Conservation (phyloP, 2,329 filamentous ascomycete genomes). For the Rhynchosporium agropyri region DNA sequence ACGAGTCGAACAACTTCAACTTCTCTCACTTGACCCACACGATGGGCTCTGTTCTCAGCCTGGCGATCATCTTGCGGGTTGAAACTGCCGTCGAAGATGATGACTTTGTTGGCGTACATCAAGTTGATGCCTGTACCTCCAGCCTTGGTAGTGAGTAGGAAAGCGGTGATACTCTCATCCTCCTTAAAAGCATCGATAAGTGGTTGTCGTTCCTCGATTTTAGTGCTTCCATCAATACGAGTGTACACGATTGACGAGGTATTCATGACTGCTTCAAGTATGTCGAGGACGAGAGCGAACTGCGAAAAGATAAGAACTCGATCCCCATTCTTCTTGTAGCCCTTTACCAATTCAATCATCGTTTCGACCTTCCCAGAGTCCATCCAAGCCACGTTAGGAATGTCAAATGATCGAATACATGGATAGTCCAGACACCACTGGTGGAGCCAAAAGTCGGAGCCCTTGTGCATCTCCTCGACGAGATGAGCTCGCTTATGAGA, state of each 20-base stretch:
- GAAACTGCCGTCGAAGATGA: slow-evolving; percentile 97
- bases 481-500: slow-evolving; percentile 53
- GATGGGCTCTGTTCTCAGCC: slow-evolving; percentile 94
- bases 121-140: slow-evolving; percentile 98
- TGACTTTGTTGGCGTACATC: slow-evolving; percentile 92
- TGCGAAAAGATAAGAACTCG: slow-evolving; percentile 90
- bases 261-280: slow-evolving; percentile 80
- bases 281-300: slow-evolving; percentile 89
- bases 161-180: slow-evolving; percentile 78
- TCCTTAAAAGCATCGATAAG: slow-evolving; percentile 86
- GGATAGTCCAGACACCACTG: slow-evolving; percentile 64
- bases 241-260: slow-evolving; percentile 74
- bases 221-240: slow-evolving; percentile 83
- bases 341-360: slow-evolving; percentile 71
- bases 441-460: slow-evolving; percentile 67
- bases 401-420: slow-evolving; percentile 57
- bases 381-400: slow-evolving; percentile 56
- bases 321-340: slow-evolving; percentile 79
- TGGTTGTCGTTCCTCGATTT: slow-evolving; percentile 79
- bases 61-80: slow-evolving; percentile 99
- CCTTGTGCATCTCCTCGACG: slow-evolving; percentile 57
- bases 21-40: slow-evolving; percentile 85
- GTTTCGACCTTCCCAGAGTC: slow-evolving; percentile 83
- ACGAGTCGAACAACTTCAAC: slow-evolving; percentile 91
- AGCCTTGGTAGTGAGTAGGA: slow-evolving; percentile 89